These are phyloP conservation scores for Tulasnella sp. DNA, from an alignment of 768 basidiomycete genomes.

Conservation along the genomic window DNA sequence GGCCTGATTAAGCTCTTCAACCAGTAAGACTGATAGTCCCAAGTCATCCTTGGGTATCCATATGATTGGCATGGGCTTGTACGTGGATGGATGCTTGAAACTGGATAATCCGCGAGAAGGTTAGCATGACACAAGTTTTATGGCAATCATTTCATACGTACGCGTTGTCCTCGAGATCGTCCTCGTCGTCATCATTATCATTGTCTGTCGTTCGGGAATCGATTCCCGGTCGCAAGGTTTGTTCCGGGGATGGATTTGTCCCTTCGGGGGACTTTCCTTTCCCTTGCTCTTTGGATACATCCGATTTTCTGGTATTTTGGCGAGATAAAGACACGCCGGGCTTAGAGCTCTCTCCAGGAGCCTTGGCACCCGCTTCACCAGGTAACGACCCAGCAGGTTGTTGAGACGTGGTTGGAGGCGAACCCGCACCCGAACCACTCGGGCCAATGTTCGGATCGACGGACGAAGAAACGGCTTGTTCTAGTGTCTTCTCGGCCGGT, in stretches of 20 bases:
- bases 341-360: background rate
- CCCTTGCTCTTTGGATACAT: background rate
- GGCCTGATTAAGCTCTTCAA: slow-evolving; percentile 24
- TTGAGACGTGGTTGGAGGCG: background rate
- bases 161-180: slow-evolving; percentile 13
- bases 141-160: slow-evolving; percentile 15
- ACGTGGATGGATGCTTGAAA: slow-evolving; percentile 39
- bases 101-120: slow-evolving; percentile 18
- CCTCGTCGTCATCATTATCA: slow-evolving; percentile 3
- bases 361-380: background rate
- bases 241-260: background rate
- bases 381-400: background rate
- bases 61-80: slow-evolving; percentile 29
- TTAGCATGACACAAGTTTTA: background rate
- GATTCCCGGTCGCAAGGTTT: background rate
- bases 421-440: background rate
- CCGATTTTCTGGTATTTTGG: background rate
- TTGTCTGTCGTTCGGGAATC: background rate
- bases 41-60: slow-evolving; percentile 37
- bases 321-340: background rate
- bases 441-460: background rate
- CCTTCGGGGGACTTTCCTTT: background rate
- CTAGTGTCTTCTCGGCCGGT: background rate
- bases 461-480: background rate
- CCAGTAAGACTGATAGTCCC: slow-evolving; percentile 28